A percentile compares a stretch with the other conserved stretches of the same genome.
These are phyloP conservation scores for Pseudoturritis turrita DNA, from an alignment of 345 rosid genomes.

Conservation along the genomic window DNA sequence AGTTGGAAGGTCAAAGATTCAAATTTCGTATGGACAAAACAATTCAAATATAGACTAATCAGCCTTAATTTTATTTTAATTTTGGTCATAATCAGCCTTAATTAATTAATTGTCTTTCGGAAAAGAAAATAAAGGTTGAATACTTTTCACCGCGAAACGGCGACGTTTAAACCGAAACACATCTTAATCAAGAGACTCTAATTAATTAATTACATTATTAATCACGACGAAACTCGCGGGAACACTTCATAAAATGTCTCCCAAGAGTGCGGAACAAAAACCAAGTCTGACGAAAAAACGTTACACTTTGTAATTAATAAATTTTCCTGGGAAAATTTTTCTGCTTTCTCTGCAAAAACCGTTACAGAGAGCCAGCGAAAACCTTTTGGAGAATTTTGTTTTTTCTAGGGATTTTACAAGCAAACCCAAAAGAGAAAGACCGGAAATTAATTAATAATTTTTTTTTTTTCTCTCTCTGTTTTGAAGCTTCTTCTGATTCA, in stretches of 20 bases:
- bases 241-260: conserved; percentile 19
- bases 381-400: background rate
- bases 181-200: background rate
- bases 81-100: background rate
- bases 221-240: conserved; percentile 44
- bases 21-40: too few relatives aligned
- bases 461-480: background rate
- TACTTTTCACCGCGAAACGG: background rate
- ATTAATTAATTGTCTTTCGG: background rate
- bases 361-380: conserved; percentile 29
- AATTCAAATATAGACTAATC: too few relatives aligned
- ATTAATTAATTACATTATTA: background rate
- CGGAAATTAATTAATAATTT: background rate
- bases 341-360: conserved; percentile 21
- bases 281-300: conserved; percentile 11
- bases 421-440: background rate
- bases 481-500: conserved; percentile 17
- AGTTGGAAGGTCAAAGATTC: background rate
- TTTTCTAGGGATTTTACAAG: background rate
- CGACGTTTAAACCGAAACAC: background rate
- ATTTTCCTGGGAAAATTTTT: background rate
- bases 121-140: background rate
- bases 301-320: background rate
- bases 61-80: too few relatives aligned
- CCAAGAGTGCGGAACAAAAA: conserved; percentile 30